Percentiles rank a stretch among this genome's conserved stretches.
phyloP scores from a whole-genome alignment of 768 basidiomycete genomes.

The Suillus brevipes region DNA sequence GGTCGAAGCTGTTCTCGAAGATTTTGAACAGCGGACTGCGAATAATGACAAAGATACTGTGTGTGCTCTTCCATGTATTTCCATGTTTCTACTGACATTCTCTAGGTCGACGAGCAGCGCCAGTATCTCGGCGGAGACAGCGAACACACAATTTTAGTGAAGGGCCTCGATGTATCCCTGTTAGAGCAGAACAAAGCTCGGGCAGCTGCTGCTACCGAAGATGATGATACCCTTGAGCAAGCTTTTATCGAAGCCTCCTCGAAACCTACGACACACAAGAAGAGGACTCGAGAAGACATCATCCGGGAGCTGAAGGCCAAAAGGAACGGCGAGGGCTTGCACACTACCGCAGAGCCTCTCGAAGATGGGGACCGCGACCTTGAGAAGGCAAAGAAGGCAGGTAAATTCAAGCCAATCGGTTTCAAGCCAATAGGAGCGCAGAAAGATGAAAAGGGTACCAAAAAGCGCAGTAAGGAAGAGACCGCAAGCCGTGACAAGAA shows the following conservation, averaged over 20 bases:
- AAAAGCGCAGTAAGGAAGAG: constrained; percentile 49
- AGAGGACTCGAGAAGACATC: constrained; percentile 78
- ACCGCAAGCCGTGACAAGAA: constrained; percentile 39
- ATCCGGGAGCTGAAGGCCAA: constrained; percentile 71
- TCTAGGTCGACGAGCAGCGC: constrained; percentile 70
- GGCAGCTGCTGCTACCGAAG: constrained; percentile 53
- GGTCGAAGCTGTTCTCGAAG: constrained; percentile 80
- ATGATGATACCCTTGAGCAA: constrained; percentile 81
- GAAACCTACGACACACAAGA: constrained; percentile 39
- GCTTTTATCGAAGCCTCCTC: constrained; percentile 56
- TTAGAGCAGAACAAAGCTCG: constrained; percentile 83
- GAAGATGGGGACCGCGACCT: constrained; percentile 29
- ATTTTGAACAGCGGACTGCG: constrained; percentile 71
- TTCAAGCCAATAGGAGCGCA: constrained; percentile 59
- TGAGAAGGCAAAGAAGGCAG: constrained; percentile 38
- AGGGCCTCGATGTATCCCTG: constrained; percentile 85
- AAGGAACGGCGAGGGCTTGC: constrained; percentile 35
- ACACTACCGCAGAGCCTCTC: constrained; percentile 13
- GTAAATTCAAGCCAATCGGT: constrained; percentile 56
- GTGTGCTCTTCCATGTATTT: constrained; percentile 23
- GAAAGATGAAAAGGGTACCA: constrained; percentile 41
- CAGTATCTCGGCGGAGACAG: constrained; percentile 83
- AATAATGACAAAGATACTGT: constrained; percentile 61
- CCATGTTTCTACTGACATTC: constrained; percentile 3
- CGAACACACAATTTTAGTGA: constrained; percentile 83